Evolutionary conservation across 176 grass and related monocot species (phyloP).

Genomic region (Panicum miliaceum): DNA sequence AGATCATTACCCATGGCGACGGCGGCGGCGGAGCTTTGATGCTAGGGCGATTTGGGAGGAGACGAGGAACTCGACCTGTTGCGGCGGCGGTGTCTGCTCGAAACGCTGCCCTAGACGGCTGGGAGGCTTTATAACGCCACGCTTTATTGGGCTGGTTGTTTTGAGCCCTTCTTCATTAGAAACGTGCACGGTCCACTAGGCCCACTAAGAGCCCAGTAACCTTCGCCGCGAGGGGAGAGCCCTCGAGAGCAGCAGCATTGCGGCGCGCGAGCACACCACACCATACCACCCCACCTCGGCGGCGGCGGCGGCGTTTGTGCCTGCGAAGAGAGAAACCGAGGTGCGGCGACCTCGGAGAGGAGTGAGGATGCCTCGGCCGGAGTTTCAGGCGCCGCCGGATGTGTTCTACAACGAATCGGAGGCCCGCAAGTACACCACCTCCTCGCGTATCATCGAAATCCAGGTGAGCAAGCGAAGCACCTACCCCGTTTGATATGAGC

Average conservation of each 20-base stretch:
- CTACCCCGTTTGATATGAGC: neutral
- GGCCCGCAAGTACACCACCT: conserved; percentile 97
- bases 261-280: conserved; percentile 29
- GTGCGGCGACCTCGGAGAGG: neutral
- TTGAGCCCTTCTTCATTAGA: neutral
- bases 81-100: neutral
- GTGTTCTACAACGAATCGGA: conserved; percentile 96
- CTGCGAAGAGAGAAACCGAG: neutral
- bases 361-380: conserved; percentile 74
- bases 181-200: neutral
- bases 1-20: conserved; percentile 62
- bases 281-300: neutral
- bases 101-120: neutral
- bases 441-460: conserved; percentile 97
- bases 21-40: neutral
- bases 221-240: neutral
- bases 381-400: conserved; percentile 92
- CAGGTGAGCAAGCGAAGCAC: conserved; percentile 46
- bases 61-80: neutral
- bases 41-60: neutral
- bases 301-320: conserved; percentile 2
- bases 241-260: neutral
- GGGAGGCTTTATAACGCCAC: conserved; percentile 19
- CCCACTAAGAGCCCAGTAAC: conserved; percentile 9
- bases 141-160: neutral